These are phyloP conservation scores for Suillus ampliporus DNA, from an alignment of 768 basidiomycete genomes.

Conservation along the genomic window DNA sequence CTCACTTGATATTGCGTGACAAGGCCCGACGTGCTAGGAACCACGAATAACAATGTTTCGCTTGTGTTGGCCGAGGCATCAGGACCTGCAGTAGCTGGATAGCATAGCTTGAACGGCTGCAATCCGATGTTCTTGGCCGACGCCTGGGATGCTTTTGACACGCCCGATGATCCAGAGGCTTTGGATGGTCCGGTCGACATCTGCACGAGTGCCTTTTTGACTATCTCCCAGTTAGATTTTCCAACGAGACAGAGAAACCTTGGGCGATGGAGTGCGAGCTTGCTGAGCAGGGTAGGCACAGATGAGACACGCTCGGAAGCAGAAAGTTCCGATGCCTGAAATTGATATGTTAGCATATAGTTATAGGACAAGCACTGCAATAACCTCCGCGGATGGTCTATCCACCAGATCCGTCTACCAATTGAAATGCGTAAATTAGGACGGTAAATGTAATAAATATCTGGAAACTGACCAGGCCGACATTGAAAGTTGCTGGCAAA, in stretches of 20 bases:
- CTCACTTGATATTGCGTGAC: conserved; percentile 75
- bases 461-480: conserved; percentile 67
- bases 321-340: conserved; percentile 61
- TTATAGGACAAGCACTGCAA: not conserved
- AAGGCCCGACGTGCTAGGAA: conserved; percentile 78
- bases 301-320: conserved; percentile 53
- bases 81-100: conserved; percentile 16
- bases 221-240: conserved; percentile 60
- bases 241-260: conserved; percentile 81
- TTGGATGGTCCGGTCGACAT: conserved; percentile 22
- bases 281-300: conserved; percentile 63
- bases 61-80: conserved; percentile 2
- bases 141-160: conserved; percentile 15
- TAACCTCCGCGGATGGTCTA: conserved; percentile 68
- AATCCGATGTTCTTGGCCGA: conserved; percentile 24
- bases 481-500: conserved; percentile 59
- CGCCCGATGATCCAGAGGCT: conserved; percentile 2
- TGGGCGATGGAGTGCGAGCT: conserved; percentile 62
- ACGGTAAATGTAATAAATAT: not conserved
- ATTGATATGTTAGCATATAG: conserved; percentile 6
- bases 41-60: conserved; percentile 77
- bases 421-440: not conserved
- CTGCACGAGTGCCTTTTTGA: conserved; percentile 43
- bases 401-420: conserved; percentile 77
- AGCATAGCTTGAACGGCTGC: conserved; percentile 29